Conservation (phyloP, 2,329 filamentous ascomycete species). For the Coniochaeta sp. region DNA sequence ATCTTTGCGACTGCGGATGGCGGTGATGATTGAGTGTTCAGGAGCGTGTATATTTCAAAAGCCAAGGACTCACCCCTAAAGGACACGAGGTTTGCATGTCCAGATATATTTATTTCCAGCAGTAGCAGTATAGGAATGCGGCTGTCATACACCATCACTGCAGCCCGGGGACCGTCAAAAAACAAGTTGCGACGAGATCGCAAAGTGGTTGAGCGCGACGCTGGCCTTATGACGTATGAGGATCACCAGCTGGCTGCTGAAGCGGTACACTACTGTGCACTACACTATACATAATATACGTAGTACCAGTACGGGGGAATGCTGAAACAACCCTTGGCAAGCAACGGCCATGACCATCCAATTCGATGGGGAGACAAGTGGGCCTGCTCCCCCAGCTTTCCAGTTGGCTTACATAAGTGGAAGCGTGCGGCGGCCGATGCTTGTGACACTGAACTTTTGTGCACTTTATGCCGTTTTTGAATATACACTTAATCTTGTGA, state of each 20-base stretch:
- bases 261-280: no score
- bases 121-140: neutral
- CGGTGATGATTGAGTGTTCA: no score
- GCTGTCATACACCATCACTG: neutral
- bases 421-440: no score
- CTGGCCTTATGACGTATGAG: neutral
- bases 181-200: neutral
- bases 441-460: no score
- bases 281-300: no score
- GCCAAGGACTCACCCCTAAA: neutral
- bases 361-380: neutral
- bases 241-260: neutral
- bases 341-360: no score
- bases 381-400: neutral
- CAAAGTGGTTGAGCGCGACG: neutral
- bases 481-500: no score
- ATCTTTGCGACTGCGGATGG: conserved; percentile 26
- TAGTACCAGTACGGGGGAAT: neutral
- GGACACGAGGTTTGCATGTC: neutral
- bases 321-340: neutral
- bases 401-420: no score
- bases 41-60: neutral
- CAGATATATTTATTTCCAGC: neutral
- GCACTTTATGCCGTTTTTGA: no score
- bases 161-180: neutral